Percentiles rank a stretch among this genome's conserved stretches.
phyloP scores from a whole-genome alignment of 169 alveolate genomes.

The Cytauxzoon felis region DNA sequence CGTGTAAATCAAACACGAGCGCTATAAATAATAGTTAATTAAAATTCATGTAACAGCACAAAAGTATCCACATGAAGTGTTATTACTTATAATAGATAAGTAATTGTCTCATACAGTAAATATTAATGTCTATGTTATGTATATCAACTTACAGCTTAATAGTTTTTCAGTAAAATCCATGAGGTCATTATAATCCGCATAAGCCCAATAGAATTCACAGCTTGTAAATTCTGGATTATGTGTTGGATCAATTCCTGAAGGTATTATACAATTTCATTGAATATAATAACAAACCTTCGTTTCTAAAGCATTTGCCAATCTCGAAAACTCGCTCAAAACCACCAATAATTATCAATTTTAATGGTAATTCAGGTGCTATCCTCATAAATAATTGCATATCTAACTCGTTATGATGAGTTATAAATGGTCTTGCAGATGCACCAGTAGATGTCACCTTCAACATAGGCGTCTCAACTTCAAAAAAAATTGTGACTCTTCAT shows the following conservation, averaged over 20 bases:
- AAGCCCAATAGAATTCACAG: constrained; percentile 89
- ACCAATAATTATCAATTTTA: constrained; percentile 88
- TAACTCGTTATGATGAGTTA: constrained; percentile 86
- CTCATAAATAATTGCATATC: constrained; percentile 86
- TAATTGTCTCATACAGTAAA: background rate
- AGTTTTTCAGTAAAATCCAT: constrained; percentile 86
- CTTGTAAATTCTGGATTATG: constrained; percentile 93
- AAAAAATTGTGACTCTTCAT: constrained; percentile 87
- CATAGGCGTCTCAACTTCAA: constrained; percentile 93
- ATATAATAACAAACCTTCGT: constrained; percentile 79
- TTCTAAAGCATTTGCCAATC: constrained; percentile 92
- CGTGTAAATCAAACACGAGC: constrained; percentile 84
- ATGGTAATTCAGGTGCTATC: constrained; percentile 92
- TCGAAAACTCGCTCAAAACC: constrained; percentile 89
- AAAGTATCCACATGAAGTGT: constrained; percentile 94
- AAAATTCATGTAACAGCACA: constrained; percentile 88
- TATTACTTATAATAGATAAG: background rate
- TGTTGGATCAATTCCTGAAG: constrained; percentile 70
- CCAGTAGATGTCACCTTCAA: constrained; percentile 89
- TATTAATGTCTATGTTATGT: background rate
- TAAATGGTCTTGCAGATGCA: constrained; percentile 90
- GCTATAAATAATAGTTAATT: constrained; percentile 91
- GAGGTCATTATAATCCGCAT: constrained; percentile 89
- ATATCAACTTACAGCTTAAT: constrained; percentile 70
- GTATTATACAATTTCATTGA: background rate